Base-by-base conservation (phyloP, 768 basidiomycete species). In the Suillus clintonianus region DNA sequence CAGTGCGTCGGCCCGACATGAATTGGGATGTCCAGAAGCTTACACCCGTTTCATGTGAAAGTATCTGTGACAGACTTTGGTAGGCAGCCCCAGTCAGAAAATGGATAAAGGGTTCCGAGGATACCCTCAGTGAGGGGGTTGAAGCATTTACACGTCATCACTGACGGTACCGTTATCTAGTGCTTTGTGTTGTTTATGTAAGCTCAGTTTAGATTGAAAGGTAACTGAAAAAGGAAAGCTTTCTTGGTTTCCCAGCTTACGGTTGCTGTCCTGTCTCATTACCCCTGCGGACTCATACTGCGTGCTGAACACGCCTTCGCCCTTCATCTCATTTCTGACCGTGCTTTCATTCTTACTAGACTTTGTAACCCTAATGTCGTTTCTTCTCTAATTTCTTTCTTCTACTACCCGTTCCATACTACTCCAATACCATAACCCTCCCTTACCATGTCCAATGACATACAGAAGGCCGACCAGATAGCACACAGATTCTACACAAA, bases 401-500 rank as follows among this genome's bases (percentile, higher is more conserved):
- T 73, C 74, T 60, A 58, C 73, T 64, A 75, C 66, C 61, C 36
- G 57, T 68, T 68, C 64, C 53, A 60, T 64, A 54, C 60, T 50
- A 55, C 54, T 61, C 65, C 62, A 53, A 58, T 59, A 53, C 45
- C 55, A 51, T 39, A 27, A 27, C 27, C 27, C 58, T 50, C 53
- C 69, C 61, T 73, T 76, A 77, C 81, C 74, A 83, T 83, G 82
- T 82, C 82, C 69, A 82, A 80, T 80, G 82, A 83, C 76, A 78
- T 78, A 64, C 78, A 78, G 72, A 92, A 87, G 81, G 89, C 91
- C 68, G 91, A 94, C 83, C 91, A 92, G 82, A 94, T 94, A 70
- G 89, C 90, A 56, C 88, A 88, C 76, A 87, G 88, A 74, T 87
- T 92, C 77, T 93, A 91, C 79, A 86, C 88, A 58, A 94, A 94